Evolutionary conservation across 345 rosid species (phyloP), one percentile per base, ranked within the genome.

Genomic region (Sonneratia alba): DNA sequence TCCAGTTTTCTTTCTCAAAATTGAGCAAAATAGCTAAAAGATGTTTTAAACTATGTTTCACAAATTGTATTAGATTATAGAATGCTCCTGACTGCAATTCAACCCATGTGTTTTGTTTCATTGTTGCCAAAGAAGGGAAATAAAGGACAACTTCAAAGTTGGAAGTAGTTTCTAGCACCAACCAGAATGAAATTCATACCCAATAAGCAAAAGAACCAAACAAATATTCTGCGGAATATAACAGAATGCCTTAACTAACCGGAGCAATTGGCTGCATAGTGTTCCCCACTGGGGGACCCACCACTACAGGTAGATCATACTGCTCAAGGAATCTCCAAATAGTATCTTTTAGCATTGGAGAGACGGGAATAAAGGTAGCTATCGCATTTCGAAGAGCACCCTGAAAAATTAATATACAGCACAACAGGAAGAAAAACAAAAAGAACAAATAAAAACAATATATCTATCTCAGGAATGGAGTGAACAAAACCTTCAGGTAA

Each of bases 321-420:
- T 85, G 96, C 84, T 91, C 97, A 74, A 94, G 95, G 74, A 82
- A 90, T 77, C 83, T 84, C 98, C 98, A 94, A 78, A 90, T 76
- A 69, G 87, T 70, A 81, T 90, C 95, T 81, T 86, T 94, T 69
- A 85, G 76, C 59, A 72, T 84, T 45, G 96, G 98, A 81, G 94
- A 91, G 65, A 87, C 88, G 69, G 75, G 78, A 75, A 90, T 77
- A 78, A 88, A 94, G 79, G 91, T 81, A 71, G 87, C 79, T 70
- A 94, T 84, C 67, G 97, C 85, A 83, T 91, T 87, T 80, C 98
- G 89, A 72, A 94, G 73, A 56, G 98, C 96, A 81, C 96, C 98
- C 98, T 94, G 82, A 68, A 48, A 68, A 68, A 14, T 24, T 7
- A 62, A 43, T 12, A 67, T 21, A 9, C 36, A 22, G 38, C 36